Evolutionary conservation across 306 rosid species (phyloP).

Genomic region (Castanea sativa): DNA sequence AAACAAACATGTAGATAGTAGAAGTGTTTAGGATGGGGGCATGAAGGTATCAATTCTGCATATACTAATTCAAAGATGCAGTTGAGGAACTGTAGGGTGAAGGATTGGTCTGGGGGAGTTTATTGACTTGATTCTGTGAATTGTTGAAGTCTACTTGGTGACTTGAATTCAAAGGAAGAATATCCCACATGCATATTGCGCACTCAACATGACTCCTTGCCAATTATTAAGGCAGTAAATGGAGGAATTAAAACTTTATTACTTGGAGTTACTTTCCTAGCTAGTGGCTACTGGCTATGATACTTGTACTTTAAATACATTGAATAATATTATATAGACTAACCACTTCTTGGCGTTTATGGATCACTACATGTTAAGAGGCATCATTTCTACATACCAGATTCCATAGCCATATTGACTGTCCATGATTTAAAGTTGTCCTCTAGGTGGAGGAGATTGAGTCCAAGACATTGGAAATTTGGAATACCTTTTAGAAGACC

Average conservation of each 20-base stretch:
- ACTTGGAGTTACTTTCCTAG: too few relatives aligned
- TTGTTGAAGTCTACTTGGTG: too few relatives aligned
- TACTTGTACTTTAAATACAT: too few relatives aligned
- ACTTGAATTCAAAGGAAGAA: slow-evolving; percentile 9
- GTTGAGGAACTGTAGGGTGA: background rate
- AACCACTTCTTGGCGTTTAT: too few relatives aligned
- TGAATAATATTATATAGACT: too few relatives aligned
- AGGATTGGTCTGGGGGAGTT: background rate
- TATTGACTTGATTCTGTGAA: too few relatives aligned
- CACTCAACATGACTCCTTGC: background rate
- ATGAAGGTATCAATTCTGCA: background rate
- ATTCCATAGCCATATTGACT: background rate
- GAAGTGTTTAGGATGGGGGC: too few relatives aligned
- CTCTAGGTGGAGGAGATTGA: background rate
- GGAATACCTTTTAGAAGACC: background rate
- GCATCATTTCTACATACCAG: background rate
- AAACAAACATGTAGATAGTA: too few relatives aligned
- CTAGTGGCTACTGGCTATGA: too few relatives aligned
- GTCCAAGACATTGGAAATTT: background rate
- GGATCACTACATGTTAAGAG: background rate
- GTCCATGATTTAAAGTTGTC: background rate
- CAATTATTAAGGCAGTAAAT: background rate
- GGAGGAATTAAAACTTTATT: background rate
- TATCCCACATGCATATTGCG: background rate
- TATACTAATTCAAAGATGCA: background rate